These are phyloP conservation scores for Chrysoporthe cubensis DNA, from an alignment of 2,329 filamentous ascomycete genomes.

Conservation along the genomic window DNA sequence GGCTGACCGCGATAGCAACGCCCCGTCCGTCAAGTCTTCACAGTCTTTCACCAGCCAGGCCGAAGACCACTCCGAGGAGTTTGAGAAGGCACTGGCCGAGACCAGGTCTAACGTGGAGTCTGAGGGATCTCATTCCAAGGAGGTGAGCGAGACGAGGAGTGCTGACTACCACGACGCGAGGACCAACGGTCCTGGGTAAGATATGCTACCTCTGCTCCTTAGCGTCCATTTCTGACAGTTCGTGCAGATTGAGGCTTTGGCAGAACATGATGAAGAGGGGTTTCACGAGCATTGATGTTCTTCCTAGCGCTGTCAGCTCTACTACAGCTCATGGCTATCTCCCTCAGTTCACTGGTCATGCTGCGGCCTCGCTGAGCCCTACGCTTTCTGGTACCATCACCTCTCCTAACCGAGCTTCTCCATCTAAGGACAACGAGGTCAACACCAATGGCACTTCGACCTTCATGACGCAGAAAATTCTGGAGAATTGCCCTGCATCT, in stretches of 20 bases:
- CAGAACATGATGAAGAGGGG: constrained; percentile 56
- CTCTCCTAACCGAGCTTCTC: constrained; percentile 30
- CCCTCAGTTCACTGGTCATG: constrained; percentile 57
- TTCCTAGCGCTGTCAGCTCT: constrained; percentile 52
- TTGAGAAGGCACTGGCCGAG: constrained; percentile 25
- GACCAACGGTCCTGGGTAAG: constrained; percentile 26
- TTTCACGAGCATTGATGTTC: constrained; percentile 45
- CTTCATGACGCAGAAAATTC: constrained; percentile 41
- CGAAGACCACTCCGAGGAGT: constrained; percentile 30
- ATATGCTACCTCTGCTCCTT: background rate
- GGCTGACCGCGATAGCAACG: constrained; percentile 8
- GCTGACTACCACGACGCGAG: constrained; percentile 27
- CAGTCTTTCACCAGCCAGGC: constrained; percentile 34
- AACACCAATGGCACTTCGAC: constrained; percentile 27
- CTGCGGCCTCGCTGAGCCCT: constrained; percentile 46
- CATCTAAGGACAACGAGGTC: constrained; percentile 31
- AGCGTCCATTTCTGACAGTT: constrained; percentile 11
- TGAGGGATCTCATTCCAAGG: constrained; percentile 20
- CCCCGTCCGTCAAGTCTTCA: constrained; percentile 25
- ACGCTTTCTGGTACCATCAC: constrained; percentile 32
- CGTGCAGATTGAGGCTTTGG: constrained; percentile 49
- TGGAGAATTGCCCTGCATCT: constrained; percentile 35
- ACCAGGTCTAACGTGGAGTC: constrained; percentile 13
- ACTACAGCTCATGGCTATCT: constrained; percentile 59
- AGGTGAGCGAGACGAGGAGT: constrained; percentile 26